Conservation (phyloP, 192 early-diverging fungal genomes). For the Podochytrium sp. region DNA sequence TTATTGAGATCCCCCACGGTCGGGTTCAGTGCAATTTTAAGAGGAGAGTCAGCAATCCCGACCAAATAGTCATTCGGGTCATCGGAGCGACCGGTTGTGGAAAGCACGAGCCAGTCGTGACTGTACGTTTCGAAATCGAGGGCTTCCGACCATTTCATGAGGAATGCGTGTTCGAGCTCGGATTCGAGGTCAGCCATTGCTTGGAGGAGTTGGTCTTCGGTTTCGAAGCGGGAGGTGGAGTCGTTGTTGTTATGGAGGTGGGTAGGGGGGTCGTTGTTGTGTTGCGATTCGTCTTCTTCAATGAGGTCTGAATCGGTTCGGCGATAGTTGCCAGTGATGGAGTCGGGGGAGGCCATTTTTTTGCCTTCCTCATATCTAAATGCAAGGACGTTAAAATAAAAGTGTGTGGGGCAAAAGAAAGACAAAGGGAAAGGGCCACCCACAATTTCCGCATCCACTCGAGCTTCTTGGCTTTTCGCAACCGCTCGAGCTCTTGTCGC, state of each 20-base stretch:
- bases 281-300: background rate
- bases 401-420: background rate
- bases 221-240: background rate
- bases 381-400: background rate
- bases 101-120: constrained; percentile 49
- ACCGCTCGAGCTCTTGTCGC: constrained; percentile 44
- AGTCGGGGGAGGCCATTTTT: background rate
- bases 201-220: constrained; percentile 22
- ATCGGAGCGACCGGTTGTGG: constrained; percentile 49
- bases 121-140: constrained; percentile 56
- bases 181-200: constrained; percentile 44
- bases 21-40: background rate
- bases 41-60: background rate
- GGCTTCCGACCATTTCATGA: constrained; percentile 53
- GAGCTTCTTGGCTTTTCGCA: constrained; percentile 48
- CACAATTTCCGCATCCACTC: constrained; percentile 61
- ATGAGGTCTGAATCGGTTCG: background rate
- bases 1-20: background rate
- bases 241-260: too few relatives aligned
- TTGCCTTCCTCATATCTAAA: constrained; percentile 36
- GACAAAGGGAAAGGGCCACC: background rate
- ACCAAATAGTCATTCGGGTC: constrained; percentile 3
- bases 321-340: background rate
- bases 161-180: constrained; percentile 44
- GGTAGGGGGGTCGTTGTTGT: too few relatives aligned